Evolutionary conservation across 306 rosid species (phyloP), one percentile per base, ranked within the genome.

Genomic region (Pterocarpus macrocarpus): DNA sequence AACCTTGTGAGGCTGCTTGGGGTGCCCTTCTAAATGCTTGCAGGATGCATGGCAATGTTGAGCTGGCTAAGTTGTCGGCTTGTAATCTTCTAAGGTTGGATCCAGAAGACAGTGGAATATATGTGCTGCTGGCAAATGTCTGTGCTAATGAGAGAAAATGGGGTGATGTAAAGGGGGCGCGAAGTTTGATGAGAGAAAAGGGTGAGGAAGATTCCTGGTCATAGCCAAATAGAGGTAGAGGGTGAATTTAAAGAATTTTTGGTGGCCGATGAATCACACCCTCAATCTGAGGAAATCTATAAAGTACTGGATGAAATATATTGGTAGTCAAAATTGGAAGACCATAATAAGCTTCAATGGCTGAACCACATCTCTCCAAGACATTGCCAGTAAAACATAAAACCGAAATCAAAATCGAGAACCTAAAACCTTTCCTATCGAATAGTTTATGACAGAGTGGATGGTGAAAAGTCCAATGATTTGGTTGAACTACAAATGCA

Each of bases 11-110:
- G 79, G 93, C 93, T 67, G 88, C 94, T 55, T 91, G 98, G 94
- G 98, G 98, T 9, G 93, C 97, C 76, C 88, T 93, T 81, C 87
- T 93, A 10, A 85, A 80, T 88, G 93, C 98, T 63, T 91, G 92
- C 80, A 87, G 87, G 80, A 89, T 80, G 82, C 91, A 93, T 12
- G 84, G 89, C 32, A 82, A 93, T 73, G 83, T 91, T 16, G 91
- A 87, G 83, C 80, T 94, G 76, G 94, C 93, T n/a, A 89, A 82
- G 77, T 32, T 89, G 41, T 87, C 90, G 0, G 92, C 90, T 7
- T n/a, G 36, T 50, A 89, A 81, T 63, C 89, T 94, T 38, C 41
- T 92, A 41, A 90, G 79, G 16, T 82, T 92, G 88, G 90, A 89
- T 84, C 91, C 91, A 0, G 83, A 88, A 49, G 98, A 92, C 79